Evolutionary conservation across 2,329 filamentous ascomycete species (phyloP).

Genomic region (Fusarium penzigii): DNA sequence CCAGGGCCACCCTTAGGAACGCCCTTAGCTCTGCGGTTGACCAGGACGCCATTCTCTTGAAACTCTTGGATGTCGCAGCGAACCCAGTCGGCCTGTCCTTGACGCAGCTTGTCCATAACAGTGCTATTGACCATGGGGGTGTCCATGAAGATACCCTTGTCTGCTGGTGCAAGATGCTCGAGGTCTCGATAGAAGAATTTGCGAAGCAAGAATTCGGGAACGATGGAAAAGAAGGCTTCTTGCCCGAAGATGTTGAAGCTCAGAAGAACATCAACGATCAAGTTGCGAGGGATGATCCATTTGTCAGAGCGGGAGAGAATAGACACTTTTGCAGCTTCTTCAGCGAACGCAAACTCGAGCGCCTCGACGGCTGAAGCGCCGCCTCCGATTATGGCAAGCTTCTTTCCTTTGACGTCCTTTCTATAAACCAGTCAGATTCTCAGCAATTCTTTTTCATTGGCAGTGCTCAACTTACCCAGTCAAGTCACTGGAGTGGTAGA

Average conservation of each 20-base stretch:
- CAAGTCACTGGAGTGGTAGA: conserved; percentile 75
- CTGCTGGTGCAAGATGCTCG: conserved; percentile 67
- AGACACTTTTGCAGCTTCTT: conserved; percentile 66
- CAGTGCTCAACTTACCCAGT: conserved; percentile 50
- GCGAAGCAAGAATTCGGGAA: conserved; percentile 74
- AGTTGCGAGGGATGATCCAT: conserved; percentile 84
- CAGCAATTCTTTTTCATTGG: fast-evolving
- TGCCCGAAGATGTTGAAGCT: conserved; percentile 78
- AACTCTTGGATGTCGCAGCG: conserved; percentile 76
- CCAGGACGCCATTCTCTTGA: conserved; percentile 62
- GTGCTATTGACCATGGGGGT: conserved; percentile 88
- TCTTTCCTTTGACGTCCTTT: conserved; percentile 72
- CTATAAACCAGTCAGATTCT: conserved; percentile 37
- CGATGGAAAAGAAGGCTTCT: conserved; percentile 73
- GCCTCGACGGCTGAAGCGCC: conserved; percentile 82
- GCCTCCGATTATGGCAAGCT: conserved; percentile 73
- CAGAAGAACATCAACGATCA: conserved; percentile 71
- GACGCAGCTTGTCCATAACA: conserved; percentile 73
- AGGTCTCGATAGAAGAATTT: conserved; percentile 84
- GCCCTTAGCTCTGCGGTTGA: conserved; percentile 71
- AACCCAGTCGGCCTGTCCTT: conserved; percentile 74
- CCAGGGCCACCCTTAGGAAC: conserved; percentile 78
- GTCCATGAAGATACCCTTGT: conserved; percentile 76
- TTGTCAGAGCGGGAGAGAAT: conserved; percentile 79
- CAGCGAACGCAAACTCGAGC: conserved; percentile 72